phyloP scores from a whole-genome alignment of 768 basidiomycete species.

The Termitomyces sp. region DNA sequence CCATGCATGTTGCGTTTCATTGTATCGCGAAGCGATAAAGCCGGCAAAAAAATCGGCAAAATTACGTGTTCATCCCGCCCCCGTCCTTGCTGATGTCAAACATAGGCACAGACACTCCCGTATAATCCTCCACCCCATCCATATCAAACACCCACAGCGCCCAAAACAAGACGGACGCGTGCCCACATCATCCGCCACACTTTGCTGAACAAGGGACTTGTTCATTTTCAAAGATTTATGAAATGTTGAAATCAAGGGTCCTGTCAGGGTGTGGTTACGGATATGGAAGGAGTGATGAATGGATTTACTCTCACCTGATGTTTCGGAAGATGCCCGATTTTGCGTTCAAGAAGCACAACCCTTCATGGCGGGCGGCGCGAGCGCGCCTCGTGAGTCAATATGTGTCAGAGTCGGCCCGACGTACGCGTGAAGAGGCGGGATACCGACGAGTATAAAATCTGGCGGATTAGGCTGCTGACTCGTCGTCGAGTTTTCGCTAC shows the following conservation, averaged over 20 bases:
- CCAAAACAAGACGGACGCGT: too few species aligned
- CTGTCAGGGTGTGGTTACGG: background rate
- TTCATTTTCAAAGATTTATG: background rate
- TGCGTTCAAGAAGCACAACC: background rate
- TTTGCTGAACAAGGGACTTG: background rate
- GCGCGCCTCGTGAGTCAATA: background rate
- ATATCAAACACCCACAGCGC: too few species aligned
- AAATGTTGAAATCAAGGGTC: background rate
- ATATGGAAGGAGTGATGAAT: background rate
- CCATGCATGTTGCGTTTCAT: too few species aligned
- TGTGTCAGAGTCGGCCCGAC: background rate
- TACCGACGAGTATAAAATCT: background rate
- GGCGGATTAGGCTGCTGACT: background rate
- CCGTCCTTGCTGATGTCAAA: too few species aligned
- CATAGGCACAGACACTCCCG: too few species aligned
- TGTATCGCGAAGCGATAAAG: too few species aligned
- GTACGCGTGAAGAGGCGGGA: background rate
- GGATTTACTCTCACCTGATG: background rate
- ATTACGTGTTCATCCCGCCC: too few species aligned
- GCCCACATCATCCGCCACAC: too few species aligned
- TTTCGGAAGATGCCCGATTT: background rate
- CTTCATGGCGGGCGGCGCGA: background rate
- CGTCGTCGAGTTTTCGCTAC: background rate
- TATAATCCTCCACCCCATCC: too few species aligned
- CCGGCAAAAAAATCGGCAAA: too few species aligned